Base-by-base conservation (phyloP, 2,329 filamentous ascomycete species). In the Fusarium stilboides region DNA sequence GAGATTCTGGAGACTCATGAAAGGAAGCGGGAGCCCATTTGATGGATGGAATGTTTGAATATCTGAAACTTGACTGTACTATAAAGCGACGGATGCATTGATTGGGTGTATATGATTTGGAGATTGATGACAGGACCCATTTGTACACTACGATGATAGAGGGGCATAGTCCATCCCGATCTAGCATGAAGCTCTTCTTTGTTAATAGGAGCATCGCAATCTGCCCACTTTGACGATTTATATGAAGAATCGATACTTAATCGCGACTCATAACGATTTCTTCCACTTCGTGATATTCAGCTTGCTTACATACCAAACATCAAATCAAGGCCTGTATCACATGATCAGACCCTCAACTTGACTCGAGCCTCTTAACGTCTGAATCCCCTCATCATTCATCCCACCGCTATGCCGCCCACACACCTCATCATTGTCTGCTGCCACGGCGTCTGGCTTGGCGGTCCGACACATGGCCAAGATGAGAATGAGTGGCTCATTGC, bases 361-460 rank as follows among this genome's bases (percentile, higher is more conserved):
- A 34, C 22, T 17, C 47, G 34, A 19, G 8, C 17, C 26, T 55
- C n/a, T 10, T 33, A 44, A 15, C 54, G 24, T 53, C 36, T 58
- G 55, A 69, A 68, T 63, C 65, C 57, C 63, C 20, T 62, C 63
- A 47, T 36, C 20, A n/a, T 37, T 39, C 43, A 64, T 24, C 42
- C 71, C 70, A 61, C 24, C 26, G 20, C 60, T 54, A 62, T 61
- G 34, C 42, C 66, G 1, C 80, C 81, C 28, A 79, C 78, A 7
- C 86, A 92, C 68, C 85, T 97, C 13, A 88, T 97, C 52, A 81
- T 97, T 47, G 91, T 97, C 51, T 96, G 93, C 82, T 94, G 94
- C 77, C 94, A 97, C 80, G 92, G 89, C 28, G 93, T 95, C 60
- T 97, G 92, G 85, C 80, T 84, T 15, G 89, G 89, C 26, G 88